A percentile compares a stretch with the other conserved stretches of the same genome.
Evolutionary conservation across 2,329 filamentous ascomycete species (phyloP).

Genomic region (Botrytis paeoniae): DNA sequence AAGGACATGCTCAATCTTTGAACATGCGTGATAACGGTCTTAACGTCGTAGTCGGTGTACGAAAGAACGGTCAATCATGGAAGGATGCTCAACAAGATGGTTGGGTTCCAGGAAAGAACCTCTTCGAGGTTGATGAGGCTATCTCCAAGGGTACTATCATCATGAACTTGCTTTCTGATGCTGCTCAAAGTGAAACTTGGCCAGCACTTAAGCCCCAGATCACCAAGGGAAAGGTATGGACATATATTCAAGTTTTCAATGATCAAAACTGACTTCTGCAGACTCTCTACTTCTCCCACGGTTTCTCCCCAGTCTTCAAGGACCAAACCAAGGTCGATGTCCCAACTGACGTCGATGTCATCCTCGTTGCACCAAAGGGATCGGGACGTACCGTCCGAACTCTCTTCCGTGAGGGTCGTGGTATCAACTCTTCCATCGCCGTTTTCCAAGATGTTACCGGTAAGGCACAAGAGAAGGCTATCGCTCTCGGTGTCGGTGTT

Average conservation of each 20-base stretch:
- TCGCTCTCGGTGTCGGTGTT: constrained; percentile 94
- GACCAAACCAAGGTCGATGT: constrained; percentile 98
- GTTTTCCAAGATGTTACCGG: constrained; percentile 98
- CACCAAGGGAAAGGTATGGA: constrained; percentile 90
- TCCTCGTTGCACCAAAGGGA: constrained; percentile 98
- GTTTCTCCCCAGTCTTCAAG: constrained; percentile 99
- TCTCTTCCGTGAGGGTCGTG: constrained; percentile 98
- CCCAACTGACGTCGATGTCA: constrained; percentile 93
- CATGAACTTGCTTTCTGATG: constrained; percentile 99
- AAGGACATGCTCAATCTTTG: constrained; percentile 98
- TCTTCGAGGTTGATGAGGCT: constrained; percentile 97
- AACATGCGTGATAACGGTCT: constrained; percentile 99
- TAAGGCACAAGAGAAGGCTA: constrained; percentile 96
- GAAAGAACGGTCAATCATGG: constrained; percentile 98
- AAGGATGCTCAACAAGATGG: constrained; percentile 95
- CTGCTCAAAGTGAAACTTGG: constrained; percentile 98
- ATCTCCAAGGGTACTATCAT: constrained; percentile 89
- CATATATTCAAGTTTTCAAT: background rate
- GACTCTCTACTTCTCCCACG: constrained; percentile 99
- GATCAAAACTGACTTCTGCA: constrained; percentile 40
- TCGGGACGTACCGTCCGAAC: constrained; percentile 97
- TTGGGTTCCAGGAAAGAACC: constrained; percentile 97
- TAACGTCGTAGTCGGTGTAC: constrained; percentile 98
- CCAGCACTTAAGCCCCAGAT: constrained; percentile 96
- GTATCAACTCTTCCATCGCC: constrained; percentile 99